Percentiles rank a stretch among this genome's conserved stretches.
Evolutionary conservation across 2,329 filamentous ascomycete genomes (phyloP).

Genomic region (Orbilia brochopaga): DNA sequence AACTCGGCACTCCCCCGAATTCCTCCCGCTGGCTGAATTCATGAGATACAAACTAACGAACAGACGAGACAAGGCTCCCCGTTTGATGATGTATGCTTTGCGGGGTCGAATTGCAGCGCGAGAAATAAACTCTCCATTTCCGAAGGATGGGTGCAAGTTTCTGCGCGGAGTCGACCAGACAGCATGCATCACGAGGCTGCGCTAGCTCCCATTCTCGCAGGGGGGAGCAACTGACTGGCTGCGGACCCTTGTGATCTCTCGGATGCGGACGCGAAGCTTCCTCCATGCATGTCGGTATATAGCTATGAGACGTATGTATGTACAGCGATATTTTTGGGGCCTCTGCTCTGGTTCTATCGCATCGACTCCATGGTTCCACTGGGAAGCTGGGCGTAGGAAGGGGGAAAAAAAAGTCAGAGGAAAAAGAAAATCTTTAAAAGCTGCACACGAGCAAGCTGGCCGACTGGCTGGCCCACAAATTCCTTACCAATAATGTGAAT

Average conservation of each 20-base stretch:
- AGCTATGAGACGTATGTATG: too few relatives aligned
- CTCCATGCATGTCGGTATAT: too few relatives aligned
- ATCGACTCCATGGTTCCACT: slow-evolving; percentile 26
- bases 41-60: too few relatives aligned
- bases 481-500: slow-evolving; percentile 35
- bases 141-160: not conserved
- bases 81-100: slow-evolving; percentile 15
- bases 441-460: not conserved
- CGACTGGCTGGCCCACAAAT: too few relatives aligned
- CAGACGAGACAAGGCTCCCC: not conserved
- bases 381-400: not conserved
- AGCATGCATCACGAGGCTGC: slow-evolving; percentile 45
- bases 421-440: slow-evolving; percentile 36
- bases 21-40: slow-evolving; percentile 46
- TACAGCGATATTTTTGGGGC: slow-evolving; percentile 8
- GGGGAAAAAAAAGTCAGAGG: slow-evolving; percentile 14
- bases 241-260: slow-evolving; percentile 47
- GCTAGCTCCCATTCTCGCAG: slow-evolving; percentile 14
- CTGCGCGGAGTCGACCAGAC: not conserved
- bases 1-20: slow-evolving; percentile 46
- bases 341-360: slow-evolving; percentile 21
- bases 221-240: slow-evolving; percentile 11
- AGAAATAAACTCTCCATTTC: slow-evolving; percentile 16
- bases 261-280: slow-evolving; percentile 33
- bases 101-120: slow-evolving; percentile 41